phyloP scores from a whole-genome alignment of 306 rosid genomes.

The Cicer arietinum region DNA sequence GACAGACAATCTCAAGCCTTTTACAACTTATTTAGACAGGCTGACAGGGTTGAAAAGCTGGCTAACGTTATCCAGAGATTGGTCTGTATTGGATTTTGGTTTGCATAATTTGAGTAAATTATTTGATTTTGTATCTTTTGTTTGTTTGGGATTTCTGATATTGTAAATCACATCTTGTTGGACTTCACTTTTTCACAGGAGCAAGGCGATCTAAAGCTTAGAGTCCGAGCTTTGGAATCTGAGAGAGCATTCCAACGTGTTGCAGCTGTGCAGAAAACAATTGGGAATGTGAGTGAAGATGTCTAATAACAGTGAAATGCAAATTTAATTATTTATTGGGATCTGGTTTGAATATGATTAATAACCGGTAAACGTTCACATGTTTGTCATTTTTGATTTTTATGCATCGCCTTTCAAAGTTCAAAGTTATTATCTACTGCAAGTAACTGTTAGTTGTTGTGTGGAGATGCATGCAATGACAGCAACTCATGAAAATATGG shows the following conservation, averaged over 20 bases:
- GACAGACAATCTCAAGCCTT: conserved; percentile 88
- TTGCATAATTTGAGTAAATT: conserved; percentile 35
- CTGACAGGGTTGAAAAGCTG: conserved; percentile 95
- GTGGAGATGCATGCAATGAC: conserved; percentile 8
- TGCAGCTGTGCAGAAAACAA: conserved; percentile 86
- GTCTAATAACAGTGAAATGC: conserved; percentile 34
- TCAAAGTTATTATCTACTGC: conserved; percentile 31
- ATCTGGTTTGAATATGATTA: conserved; percentile 36
- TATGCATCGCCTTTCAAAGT: conserved; percentile 25
- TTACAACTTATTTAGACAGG: conserved; percentile 95
- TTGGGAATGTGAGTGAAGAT: conserved; percentile 83
- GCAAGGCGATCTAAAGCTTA: conserved; percentile 97
- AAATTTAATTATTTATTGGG: conserved; percentile 12
- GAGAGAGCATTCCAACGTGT: conserved; percentile 99
- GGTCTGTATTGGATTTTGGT: conserved; percentile 51
- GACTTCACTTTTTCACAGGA: conserved; percentile 61
- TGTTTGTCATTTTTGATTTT: conserved; percentile 37
- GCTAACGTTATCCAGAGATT: conserved; percentile 81
- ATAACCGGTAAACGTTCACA: conserved; percentile 19
- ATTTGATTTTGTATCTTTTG: conserved; percentile 39
- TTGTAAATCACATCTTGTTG: conserved; percentile 26
- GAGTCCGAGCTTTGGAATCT: conserved; percentile 96
- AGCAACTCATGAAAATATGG: conserved; percentile 28
- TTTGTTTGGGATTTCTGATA: conserved; percentile 36
- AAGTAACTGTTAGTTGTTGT: conserved; percentile 16